Percentiles rank a stretch among this genome's conserved stretches.
These are phyloP conservation scores for Psidium guajava DNA, from an alignment of 345 rosid species.

Conservation along the genomic window DNA sequence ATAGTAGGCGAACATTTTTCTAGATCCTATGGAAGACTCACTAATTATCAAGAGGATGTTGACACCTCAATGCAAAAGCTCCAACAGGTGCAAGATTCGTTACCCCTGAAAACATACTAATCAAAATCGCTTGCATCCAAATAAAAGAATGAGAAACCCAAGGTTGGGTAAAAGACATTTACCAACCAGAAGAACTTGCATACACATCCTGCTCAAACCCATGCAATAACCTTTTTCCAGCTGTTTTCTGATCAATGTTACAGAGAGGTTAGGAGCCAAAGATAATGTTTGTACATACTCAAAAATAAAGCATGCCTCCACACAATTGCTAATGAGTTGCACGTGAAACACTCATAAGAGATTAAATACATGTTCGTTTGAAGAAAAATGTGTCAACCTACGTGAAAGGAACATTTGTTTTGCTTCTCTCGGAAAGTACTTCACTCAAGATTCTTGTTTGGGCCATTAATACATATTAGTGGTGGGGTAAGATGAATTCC, in stretches of 20 bases:
- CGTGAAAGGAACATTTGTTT: neutral
- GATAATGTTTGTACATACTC: neutral
- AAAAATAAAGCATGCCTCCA: neutral
- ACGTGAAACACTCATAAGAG: neutral
- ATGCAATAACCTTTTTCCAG: slow-evolving; percentile 28
- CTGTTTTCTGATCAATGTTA: slow-evolving; percentile 21
- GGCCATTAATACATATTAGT: neutral
- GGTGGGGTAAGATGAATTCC: neutral
- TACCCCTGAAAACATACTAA: neutral
- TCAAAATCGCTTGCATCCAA: neutral
- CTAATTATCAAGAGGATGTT: neutral
- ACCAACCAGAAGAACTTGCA: slow-evolving; percentile 47
- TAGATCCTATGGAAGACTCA: neutral
- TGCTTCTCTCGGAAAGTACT: neutral
- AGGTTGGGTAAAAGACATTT: neutral
- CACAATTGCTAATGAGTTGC: neutral
- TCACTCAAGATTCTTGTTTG: neutral
- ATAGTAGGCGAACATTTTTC: neutral
- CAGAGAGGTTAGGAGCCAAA: neutral
- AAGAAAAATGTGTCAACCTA: neutral
- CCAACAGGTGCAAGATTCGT: neutral
- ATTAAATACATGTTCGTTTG: neutral
- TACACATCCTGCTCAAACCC: slow-evolving; percentile 45
- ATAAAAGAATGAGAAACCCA: neutral
- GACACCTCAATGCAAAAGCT: neutral